Evolutionary conservation across 2,329 filamentous ascomycete genomes (phyloP).

Genomic region (Trichoderma brevicompactum): DNA sequence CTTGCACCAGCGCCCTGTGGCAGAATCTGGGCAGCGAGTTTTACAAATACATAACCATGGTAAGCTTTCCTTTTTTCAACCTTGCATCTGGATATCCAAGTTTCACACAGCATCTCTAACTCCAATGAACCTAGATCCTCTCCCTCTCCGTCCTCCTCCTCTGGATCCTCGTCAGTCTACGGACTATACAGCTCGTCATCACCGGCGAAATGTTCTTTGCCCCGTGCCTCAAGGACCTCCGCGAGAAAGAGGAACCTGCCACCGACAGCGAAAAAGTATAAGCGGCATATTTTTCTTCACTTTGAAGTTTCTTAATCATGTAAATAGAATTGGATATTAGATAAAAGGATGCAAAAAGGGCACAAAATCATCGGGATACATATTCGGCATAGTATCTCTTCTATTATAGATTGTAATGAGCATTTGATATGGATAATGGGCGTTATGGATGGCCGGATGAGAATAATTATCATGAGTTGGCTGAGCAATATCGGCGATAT

Average conservation of each 20-base stretch:
- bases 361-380: neutral
- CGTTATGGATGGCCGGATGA: neutral
- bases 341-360: neutral
- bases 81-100: neutral
- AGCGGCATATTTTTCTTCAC: neutral
- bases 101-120: neutral
- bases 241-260: slow-evolving; percentile 40
- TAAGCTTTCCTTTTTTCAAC: slow-evolving; percentile 28
- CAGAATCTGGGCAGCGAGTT: slow-evolving; percentile 49
- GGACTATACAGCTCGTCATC: slow-evolving; percentile 45
- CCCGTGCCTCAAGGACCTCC: slow-evolving; percentile 48
- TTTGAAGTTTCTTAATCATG: neutral
- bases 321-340: neutral
- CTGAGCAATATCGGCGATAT: neutral
- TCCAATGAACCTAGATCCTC: slow-evolving; percentile 40
- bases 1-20: slow-evolving; percentile 47
- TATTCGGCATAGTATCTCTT: neutral
- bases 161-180: slow-evolving; percentile 48
- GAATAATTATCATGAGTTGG: neutral
- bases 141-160: slow-evolving; percentile 48
- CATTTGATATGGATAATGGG: neutral
- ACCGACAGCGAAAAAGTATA: slow-evolving; percentile 25
- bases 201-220: slow-evolving; percentile 52
- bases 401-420: neutral
- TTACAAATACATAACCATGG: slow-evolving; percentile 48